A percentile compares a stretch with the other conserved stretches of the same genome.
phyloP scores from a whole-genome alignment of 257 asterid genomes.

The Solanum chiquidenum region DNA sequence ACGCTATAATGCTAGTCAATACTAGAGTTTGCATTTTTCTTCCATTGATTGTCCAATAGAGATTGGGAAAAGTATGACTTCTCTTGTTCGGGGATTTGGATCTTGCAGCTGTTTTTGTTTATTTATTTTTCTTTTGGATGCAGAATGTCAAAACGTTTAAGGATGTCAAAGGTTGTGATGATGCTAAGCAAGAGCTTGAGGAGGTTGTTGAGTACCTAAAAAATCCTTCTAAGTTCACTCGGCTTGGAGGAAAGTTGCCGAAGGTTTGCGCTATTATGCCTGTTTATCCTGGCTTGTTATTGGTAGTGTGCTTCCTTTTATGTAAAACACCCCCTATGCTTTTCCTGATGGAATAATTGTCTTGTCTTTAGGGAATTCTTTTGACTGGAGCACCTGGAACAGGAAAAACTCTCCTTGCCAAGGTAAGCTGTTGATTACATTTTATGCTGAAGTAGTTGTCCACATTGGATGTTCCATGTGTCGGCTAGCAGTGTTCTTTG shows the following conservation, averaged over 20 bases:
- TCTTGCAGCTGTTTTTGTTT: neutral
- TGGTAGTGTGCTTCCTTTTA: neutral
- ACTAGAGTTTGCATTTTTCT: neutral
- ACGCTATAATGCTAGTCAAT: neutral
- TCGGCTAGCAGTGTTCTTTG: neutral
- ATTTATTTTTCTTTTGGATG: conserved; percentile 7
- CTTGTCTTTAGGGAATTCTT: conserved; percentile 76
- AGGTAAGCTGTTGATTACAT: conserved; percentile 34
- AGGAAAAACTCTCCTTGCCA: conserved; percentile 92
- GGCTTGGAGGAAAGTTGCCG: conserved; percentile 93
- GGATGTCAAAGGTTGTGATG: conserved; percentile 99
- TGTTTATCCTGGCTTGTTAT: neutral
- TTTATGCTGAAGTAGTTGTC: neutral
- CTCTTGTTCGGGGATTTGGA: neutral
- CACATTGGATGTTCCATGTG: neutral
- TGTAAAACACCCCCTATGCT: neutral
- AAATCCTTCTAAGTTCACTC: conserved; percentile 86
- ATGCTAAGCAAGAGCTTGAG: conserved; percentile 99
- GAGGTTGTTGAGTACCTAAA: conserved; percentile 97
- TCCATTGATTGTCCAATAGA: neutral
- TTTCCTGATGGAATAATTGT: neutral
- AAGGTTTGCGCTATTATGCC: conserved; percentile 49
- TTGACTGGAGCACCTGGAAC: conserved; percentile 99
- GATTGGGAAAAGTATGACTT: neutral
- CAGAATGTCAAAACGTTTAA: conserved; percentile 97